Conservation (phyloP, 1,139 yeast species). For the Candida sp. region DNA sequence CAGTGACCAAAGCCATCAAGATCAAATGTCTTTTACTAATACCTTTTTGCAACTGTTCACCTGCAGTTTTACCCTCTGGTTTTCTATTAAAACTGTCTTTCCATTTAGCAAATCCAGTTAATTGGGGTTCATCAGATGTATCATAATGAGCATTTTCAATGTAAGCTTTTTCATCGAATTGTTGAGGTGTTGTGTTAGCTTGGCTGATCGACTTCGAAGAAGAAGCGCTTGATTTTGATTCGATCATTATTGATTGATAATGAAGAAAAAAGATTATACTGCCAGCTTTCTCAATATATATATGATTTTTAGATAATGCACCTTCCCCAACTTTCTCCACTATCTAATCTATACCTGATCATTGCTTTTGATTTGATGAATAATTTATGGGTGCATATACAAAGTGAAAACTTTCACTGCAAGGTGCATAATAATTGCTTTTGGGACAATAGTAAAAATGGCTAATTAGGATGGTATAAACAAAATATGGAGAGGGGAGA, state of each 20-base stretch:
- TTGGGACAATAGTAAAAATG: too few relatives aligned
- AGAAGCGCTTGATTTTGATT: neutral
- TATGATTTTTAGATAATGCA: too few relatives aligned
- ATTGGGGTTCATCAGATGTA: conserved; percentile 5
- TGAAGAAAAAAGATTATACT: too few relatives aligned
- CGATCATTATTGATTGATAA: neutral
- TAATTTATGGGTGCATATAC: too few relatives aligned
- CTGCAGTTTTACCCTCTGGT: conserved; percentile 13
- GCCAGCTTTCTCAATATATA: too few relatives aligned
- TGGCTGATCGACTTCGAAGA: neutral
- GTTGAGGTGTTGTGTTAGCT: neutral
- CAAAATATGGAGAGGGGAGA: too few relatives aligned
- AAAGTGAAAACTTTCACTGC: too few relatives aligned
- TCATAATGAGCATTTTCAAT: conserved; percentile 11
- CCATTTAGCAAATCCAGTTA: conserved; percentile 20
- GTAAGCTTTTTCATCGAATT: neutral
- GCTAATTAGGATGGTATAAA: too few relatives aligned
- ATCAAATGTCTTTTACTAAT: conserved; percentile 34
- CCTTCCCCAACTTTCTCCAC: neutral
- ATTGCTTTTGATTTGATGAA: too few relatives aligned
- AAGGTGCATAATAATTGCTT: too few relatives aligned
- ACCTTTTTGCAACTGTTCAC: conserved; percentile 28
- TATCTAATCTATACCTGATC: neutral
- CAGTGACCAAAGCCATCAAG: conserved; percentile 36
- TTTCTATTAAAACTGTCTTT: conserved; percentile 25